Evolutionary conservation across 805 yeast genomes (phyloP).

Genomic region (Candida anglica): DNA sequence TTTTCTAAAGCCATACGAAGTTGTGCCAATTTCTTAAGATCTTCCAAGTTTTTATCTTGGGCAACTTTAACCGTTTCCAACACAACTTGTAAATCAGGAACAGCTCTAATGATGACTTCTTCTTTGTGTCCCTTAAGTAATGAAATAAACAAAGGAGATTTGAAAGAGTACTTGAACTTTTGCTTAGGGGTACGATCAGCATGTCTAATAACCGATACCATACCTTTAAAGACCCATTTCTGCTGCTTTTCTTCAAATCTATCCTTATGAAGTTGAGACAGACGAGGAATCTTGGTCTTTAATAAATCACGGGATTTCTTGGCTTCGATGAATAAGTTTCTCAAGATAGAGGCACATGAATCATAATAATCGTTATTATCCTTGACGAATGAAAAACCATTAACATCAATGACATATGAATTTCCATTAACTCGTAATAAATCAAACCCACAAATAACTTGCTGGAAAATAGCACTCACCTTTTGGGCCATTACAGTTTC

Average conservation of each 20-base stretch:
- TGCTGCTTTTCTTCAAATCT: constrained; percentile 63
- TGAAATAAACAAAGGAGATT: constrained; percentile 80
- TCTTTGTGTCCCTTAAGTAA: constrained; percentile 90
- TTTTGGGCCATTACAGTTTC: constrained; percentile 79
- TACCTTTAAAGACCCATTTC: constrained; percentile 95
- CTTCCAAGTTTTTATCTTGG: constrained; percentile 75
- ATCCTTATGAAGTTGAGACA: constrained; percentile 29
- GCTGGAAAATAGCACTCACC: constrained; percentile 75
- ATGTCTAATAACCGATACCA: constrained; percentile 88
- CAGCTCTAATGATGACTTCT: constrained; percentile 92
- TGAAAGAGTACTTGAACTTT: constrained; percentile 92
- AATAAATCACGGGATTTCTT: constrained; percentile 37
- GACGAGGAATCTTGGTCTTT: constrained; percentile 33
- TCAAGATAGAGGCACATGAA: constrained; percentile 69
- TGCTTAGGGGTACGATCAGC: constrained; percentile 99
- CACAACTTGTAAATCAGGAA: constrained; percentile 79
- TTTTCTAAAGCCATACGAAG: constrained; percentile 81
- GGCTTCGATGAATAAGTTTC: constrained; percentile 65
- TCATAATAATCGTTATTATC: constrained; percentile 87
- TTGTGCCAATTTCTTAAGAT: constrained; percentile 68
- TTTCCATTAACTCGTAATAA: constrained; percentile 82
- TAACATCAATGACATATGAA: constrained; percentile 93
- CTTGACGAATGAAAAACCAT: constrained; percentile 96
- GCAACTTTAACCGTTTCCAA: constrained; percentile 82
- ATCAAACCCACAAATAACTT: constrained; percentile 97